Evolutionary conservation across 2,329 filamentous ascomycete species (phyloP).

Genomic region (Sordariomycetes sp.): DNA sequence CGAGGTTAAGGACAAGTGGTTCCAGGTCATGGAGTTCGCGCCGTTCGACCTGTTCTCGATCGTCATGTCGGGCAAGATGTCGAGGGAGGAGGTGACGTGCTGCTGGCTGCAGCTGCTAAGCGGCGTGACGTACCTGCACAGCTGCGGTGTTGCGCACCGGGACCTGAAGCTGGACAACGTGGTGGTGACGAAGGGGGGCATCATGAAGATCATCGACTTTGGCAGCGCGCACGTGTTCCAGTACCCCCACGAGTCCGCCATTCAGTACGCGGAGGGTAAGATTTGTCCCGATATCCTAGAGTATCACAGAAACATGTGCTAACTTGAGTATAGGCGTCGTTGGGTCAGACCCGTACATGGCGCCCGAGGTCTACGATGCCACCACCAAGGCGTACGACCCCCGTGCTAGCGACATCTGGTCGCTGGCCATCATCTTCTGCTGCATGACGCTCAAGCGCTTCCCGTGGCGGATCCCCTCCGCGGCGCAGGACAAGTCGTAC

Average conservation of each 20-base stretch:
- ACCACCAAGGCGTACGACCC: conserved; percentile 77
- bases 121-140: conserved; percentile 87
- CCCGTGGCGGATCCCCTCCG: conserved; percentile 88
- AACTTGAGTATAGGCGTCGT: conserved; percentile 38
- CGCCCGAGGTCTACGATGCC: conserved; percentile 83
- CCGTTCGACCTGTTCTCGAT: conserved; percentile 94
- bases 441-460: conserved; percentile 95
- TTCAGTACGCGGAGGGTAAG: conserved; percentile 70
- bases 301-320: neutral
- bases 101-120: conserved; percentile 89
- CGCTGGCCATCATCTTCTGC: conserved; percentile 94
- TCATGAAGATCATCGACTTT: conserved; percentile 99
- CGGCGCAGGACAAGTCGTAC: conserved; percentile 79
- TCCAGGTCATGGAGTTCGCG: conserved; percentile 98
- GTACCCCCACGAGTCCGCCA: conserved; percentile 89
- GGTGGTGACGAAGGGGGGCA: conserved; percentile 87
- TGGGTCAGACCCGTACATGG: conserved; percentile 85
- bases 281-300: neutral
- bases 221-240: conserved; percentile 93
- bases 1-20: conserved; percentile 89
- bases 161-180: conserved; percentile 97
- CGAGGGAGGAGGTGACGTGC: conserved; percentile 78
- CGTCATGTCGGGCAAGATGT: conserved; percentile 98
- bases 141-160: conserved; percentile 86
- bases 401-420: conserved; percentile 93